Percentiles rank a stretch among this genome's conserved stretches.
Evolutionary conservation across 1,284 basidiomycete species (phyloP).

Genomic region (Ustilago vetiveriae): DNA sequence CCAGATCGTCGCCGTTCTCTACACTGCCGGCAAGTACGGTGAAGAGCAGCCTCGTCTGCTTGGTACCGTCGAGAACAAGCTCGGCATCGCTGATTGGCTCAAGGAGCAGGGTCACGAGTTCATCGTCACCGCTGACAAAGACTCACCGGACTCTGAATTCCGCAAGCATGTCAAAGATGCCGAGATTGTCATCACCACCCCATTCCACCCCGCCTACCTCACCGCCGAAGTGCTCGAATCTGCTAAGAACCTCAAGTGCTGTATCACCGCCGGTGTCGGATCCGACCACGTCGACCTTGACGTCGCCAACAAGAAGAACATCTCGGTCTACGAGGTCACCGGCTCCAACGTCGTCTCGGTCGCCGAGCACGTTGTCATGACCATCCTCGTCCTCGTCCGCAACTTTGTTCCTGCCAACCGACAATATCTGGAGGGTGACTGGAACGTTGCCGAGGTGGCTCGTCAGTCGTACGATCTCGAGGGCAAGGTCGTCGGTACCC

Average conservation of each 20-base stretch:
- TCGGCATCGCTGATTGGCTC: conserved; percentile 64
- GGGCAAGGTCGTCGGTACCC: conserved; percentile 84
- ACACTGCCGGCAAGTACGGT: conserved; percentile 77
- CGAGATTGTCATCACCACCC: conserved; percentile 77
- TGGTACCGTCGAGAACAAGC: conserved; percentile 85
- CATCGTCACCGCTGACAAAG: conserved; percentile 77
- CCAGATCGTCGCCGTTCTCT: conserved; percentile 81
- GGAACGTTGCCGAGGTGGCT: conserved; percentile 66
- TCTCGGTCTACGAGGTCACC: conserved; percentile 80
- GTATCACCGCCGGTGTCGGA: conserved; percentile 92
- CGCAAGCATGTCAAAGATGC: conserved; percentile 83
- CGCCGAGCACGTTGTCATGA: conserved; percentile 87
- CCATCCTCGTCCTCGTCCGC: conserved; percentile 83
- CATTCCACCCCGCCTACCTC: conserved; percentile 84
- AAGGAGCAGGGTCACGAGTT: conserved; percentile 79
- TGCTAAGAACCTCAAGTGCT: conserved; percentile 90
- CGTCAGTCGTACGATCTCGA: conserved; percentile 79
- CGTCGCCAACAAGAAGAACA: conserved; percentile 81
- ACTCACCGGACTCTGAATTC: conserved; percentile 84
- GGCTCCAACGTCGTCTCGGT: conserved; percentile 80
- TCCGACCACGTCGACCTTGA: conserved; percentile 88
- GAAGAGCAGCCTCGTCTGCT: conserved; percentile 82
- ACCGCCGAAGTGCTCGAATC: conserved; percentile 79
- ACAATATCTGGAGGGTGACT: conserved; percentile 44
- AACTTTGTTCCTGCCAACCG: conserved; percentile 83